phyloP scores from a whole-genome alignment of 2,329 filamentous ascomycete species.

The Aurifilum marmelostoma region DNA sequence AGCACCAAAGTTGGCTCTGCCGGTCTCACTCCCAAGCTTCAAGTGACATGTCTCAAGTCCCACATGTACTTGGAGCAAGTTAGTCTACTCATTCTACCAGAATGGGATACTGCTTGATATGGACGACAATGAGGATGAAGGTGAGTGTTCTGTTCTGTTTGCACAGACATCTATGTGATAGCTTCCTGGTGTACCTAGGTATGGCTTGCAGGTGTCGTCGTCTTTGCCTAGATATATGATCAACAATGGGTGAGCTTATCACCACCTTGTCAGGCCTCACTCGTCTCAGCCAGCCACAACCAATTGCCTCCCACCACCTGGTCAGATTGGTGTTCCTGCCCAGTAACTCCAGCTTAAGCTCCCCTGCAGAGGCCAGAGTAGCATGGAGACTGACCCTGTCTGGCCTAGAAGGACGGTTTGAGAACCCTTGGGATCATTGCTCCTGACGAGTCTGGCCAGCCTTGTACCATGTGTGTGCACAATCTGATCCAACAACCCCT shows the following conservation, averaged over 20 bases:
- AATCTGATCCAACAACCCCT: neutral
- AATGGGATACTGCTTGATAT: too few species aligned
- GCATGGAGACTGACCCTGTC: neutral
- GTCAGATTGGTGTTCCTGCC: neutral
- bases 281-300: neutral
- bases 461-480: neutral
- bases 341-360: neutral
- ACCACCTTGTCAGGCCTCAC: neutral
- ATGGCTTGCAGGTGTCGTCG: neutral
- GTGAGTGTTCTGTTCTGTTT: too few species aligned
- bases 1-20: too few species aligned
- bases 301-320: neutral
- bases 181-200: too few species aligned
- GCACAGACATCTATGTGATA: too few species aligned
- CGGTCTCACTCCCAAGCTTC: too few species aligned
- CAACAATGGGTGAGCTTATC: neutral
- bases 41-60: too few species aligned
- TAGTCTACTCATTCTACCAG: too few species aligned
- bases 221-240: neutral
- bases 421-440: neutral
- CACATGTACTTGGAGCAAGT: too few species aligned
- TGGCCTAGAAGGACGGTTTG: neutral
- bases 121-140: too few species aligned
- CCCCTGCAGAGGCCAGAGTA: neutral
- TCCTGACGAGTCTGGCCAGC: neutral